Percentiles rank a stretch among this genome's conserved stretches.
phyloP scores from a whole-genome alignment of 179 eudicot genomes.

The Heliamphora pulchella region DNA sequence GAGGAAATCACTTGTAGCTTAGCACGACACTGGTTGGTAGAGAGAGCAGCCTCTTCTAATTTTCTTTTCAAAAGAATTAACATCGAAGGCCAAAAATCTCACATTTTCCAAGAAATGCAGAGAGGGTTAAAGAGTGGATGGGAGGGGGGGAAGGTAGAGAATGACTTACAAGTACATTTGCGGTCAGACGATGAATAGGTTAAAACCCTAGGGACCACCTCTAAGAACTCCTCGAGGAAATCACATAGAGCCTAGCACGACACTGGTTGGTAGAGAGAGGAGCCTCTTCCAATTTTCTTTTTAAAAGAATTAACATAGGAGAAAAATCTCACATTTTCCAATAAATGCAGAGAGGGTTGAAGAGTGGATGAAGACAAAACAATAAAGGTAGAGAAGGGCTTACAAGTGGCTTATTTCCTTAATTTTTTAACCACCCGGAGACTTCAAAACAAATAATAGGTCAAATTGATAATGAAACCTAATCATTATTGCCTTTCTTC shows the following conservation, averaged over 20 bases:
- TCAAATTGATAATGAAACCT: too few relatives aligned
- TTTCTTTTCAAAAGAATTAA: background rate
- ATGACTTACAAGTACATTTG: background rate
- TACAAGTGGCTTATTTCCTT: background rate
- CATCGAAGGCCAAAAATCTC: background rate
- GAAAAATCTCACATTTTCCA: background rate
- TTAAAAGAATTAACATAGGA: background rate
- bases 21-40: background rate
- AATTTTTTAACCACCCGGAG: too few relatives aligned
- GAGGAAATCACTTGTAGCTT: background rate
- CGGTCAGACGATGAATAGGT: too few relatives aligned
- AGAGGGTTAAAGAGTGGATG: background rate
- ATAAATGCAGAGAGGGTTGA: background rate
- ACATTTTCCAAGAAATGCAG: background rate
- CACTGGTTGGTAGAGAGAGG: background rate
- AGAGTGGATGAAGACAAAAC: background rate
- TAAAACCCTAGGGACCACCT: too few relatives aligned
- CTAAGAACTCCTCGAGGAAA: background rate
- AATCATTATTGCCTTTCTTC: background rate
- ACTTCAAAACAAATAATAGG: too few relatives aligned
- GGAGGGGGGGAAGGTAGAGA: background rate
- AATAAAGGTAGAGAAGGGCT: background rate
- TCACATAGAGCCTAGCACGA: background rate
- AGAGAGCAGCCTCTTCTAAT: background rate
- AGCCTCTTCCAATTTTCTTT: background rate